phyloP scores from a whole-genome alignment of 306 rosid species.

The Coriaria nepalensis region DNA sequence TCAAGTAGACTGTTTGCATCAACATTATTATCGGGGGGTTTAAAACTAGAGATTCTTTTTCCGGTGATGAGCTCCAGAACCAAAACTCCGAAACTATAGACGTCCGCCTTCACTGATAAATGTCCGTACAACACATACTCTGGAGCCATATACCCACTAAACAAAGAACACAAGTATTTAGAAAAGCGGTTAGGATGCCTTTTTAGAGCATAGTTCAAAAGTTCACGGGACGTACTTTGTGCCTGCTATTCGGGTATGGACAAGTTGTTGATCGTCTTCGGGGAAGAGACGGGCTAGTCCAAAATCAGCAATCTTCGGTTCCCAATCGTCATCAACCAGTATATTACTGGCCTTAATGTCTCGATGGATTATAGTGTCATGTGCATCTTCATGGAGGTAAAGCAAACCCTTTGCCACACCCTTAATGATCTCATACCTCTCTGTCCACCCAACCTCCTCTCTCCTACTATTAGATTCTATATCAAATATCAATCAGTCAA shows the following conservation, averaged over 20 bases:
- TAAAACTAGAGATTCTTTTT: conserved; percentile 39
- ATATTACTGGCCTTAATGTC: conserved; percentile 90
- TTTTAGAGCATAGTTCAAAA: neutral
- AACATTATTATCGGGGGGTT: neutral
- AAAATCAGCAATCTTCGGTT: conserved; percentile 91
- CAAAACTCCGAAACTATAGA: conserved; percentile 82
- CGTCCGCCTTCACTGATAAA: conserved; percentile 66
- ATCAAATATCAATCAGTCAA: conserved; percentile 1
- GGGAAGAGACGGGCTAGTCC: conserved; percentile 99
- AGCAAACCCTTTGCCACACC: conserved; percentile 82
- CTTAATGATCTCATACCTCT: conserved; percentile 52
- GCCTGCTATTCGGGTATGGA: conserved; percentile 89
- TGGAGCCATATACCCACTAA: conserved; percentile 95
- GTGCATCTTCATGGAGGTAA: conserved; percentile 90
- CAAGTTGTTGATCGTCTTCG: conserved; percentile 62
- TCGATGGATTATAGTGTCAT: conserved; percentile 70
- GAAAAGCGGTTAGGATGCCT: neutral
- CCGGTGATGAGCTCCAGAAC: conserved; percentile 68
- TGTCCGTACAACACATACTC: conserved; percentile 85
- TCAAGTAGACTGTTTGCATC: conserved; percentile 36
- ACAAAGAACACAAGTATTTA: neutral
- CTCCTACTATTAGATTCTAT: conserved; percentile 38
- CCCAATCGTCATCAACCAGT: conserved; percentile 81
- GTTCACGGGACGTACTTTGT: conserved; percentile 54
- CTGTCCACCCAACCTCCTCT: conserved; percentile 71